Evolutionary conservation across 164 flowering plant species (phyloP), one percentile per base, ranked within the genome.

Genomic region (Vitis cinerea): DNA sequence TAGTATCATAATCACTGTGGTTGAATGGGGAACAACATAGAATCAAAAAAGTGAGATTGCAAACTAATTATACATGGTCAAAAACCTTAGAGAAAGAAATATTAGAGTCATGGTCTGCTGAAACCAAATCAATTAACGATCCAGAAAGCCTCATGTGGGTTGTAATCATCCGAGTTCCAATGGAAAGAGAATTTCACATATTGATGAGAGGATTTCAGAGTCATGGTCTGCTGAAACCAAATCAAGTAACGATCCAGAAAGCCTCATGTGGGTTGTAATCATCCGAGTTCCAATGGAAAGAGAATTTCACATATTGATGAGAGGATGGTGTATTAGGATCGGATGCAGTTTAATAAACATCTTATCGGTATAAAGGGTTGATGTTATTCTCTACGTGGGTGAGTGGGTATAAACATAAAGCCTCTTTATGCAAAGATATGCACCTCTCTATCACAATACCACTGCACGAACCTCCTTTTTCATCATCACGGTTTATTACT

Each of bases 341-440:
- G 27, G 59, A 53, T 53, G 56, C 66, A 54, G 47, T 70, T 72
- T 48, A 68, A 63, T 71, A 37, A 61, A 61, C 12, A 61, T 51
- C 50, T 53, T 16, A 67, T 70, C 47, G 10, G 67, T 57, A 62
- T 64, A 75, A 74, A 78, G 77, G 57, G 8, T n/a, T 67, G 71
- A 67, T 72, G 70, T 71, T 82, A 74, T 78, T 74, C 79, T 65
- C 69, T 59, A 66, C 59, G 23, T 49, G 56, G 50, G 50, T 62
- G 74, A 75, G 87, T 85, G 80, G 86, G 89, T 72, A 87, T 87
- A 83, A 77, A 77, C 79, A 13, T 71, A 85, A 88, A 88, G 90
- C 81, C 53, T 78, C 90, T 89, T 87, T 89, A 83, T 66, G 81
- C 79, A 79, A 85, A 85, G 80, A 76, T 67, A 76, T 69, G 68